These are phyloP conservation scores for Leptosphaerulina australis DNA, from an alignment of 2,329 filamentous ascomycete genomes.

Conservation along the genomic window DNA sequence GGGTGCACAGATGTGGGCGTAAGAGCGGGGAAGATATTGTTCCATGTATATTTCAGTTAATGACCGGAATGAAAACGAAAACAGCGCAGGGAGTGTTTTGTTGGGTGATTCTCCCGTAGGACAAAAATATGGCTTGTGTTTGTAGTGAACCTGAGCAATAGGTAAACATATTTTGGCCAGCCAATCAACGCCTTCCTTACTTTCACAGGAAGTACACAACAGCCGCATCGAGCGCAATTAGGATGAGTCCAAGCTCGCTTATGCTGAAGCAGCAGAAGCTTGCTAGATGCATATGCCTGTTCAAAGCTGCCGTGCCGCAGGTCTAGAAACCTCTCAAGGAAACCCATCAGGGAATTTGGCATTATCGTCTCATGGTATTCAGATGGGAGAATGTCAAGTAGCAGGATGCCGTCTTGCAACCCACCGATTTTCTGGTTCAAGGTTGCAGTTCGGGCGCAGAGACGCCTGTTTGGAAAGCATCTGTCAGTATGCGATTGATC, in stretches of 20 bases:
- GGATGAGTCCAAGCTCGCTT: conserved; percentile 10
- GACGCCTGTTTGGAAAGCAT: not conserved
- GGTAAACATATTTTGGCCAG: conserved; percentile 6
- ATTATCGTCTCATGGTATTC: not conserved
- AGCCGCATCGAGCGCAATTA: conserved; percentile 13
- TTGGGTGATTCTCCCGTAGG: conserved; percentile 23
- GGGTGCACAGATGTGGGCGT: conserved; percentile 1
- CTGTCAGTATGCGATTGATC: conserved; percentile 11
- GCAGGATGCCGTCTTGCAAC: not conserved
- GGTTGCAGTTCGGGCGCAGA: conserved; percentile 7
- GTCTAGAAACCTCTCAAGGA: conserved; percentile 2
- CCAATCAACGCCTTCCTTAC: conserved; percentile 11
- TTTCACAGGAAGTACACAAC: conserved; percentile 8
- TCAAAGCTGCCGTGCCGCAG: conserved; percentile 12
- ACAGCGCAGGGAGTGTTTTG: conserved; percentile 23
- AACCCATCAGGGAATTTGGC: not conserved
- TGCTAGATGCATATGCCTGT: conserved; percentile 13
- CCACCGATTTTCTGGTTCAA: conserved; percentile 5
- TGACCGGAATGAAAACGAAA: conserved; percentile 20
- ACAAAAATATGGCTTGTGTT: conserved; percentile 21
- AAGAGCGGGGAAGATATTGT: conserved; percentile 19
- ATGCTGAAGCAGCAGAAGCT: conserved; percentile 17
- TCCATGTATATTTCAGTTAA: conserved; percentile 10
- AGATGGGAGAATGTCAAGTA: not conserved
- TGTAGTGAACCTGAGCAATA: conserved; percentile 21